Evolutionary conservation across 2,329 filamentous ascomycete species (phyloP).

Genomic region (Cladosporium sp.): DNA sequence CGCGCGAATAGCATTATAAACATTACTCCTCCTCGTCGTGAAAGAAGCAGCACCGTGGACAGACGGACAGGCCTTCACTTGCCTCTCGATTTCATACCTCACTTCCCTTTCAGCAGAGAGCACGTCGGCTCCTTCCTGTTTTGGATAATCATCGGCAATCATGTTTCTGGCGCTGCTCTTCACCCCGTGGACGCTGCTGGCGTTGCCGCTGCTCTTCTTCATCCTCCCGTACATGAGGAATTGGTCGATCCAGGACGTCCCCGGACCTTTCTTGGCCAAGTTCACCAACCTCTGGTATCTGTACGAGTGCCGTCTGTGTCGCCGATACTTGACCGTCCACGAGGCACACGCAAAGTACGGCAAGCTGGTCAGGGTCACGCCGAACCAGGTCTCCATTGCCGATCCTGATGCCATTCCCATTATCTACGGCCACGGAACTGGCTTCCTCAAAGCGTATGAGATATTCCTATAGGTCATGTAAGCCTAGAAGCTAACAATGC

Average conservation of each 20-base stretch:
- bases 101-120: background rate
- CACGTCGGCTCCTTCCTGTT: background rate
- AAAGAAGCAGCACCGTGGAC: background rate
- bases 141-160: constrained; percentile 29
- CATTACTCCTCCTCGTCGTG: constrained; percentile 10
- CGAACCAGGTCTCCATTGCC: constrained; percentile 56
- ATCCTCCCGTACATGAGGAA: constrained; percentile 62
- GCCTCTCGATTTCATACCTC: background rate
- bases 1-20: constrained; percentile 16
- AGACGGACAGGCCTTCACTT: background rate
- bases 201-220: constrained; percentile 56
- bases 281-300: constrained; percentile 84
- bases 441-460: constrained; percentile 45
- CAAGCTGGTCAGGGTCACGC: constrained; percentile 40
- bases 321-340: constrained; percentile 57
- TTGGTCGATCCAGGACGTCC: constrained; percentile 55
- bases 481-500: background rate
- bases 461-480: background rate
- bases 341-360: constrained; percentile 45
- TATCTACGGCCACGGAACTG: constrained; percentile 68
- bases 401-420: constrained; percentile 74
- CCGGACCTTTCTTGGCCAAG: constrained; percentile 62
- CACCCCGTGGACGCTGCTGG: constrained; percentile 49
- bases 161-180: constrained; percentile 45
- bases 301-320: constrained; percentile 60